Evolutionary conservation across 1,284 basidiomycete genomes (phyloP).

Genomic region (Testicularia cyperi): DNA sequence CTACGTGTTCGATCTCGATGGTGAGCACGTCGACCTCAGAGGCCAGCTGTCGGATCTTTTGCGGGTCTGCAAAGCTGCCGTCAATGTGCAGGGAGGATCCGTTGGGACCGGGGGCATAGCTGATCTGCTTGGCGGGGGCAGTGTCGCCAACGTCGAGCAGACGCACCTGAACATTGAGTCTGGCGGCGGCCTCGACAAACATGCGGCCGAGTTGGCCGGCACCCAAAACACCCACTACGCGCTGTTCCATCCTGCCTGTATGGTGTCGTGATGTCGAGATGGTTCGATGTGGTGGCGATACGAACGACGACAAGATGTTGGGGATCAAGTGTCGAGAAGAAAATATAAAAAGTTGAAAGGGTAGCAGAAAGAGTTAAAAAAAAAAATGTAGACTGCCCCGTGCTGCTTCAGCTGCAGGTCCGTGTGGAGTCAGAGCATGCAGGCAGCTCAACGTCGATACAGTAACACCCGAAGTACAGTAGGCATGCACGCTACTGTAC

Average conservation of each 20-base stretch:
- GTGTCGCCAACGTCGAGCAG: constrained; percentile 80
- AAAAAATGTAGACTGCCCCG: too few species aligned
- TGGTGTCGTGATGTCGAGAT: neutral
- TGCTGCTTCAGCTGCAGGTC: too few species aligned
- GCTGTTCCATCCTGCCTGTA: constrained; percentile 46
- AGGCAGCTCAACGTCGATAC: too few species aligned
- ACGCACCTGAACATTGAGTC: constrained; percentile 82
- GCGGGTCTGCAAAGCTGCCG: constrained; percentile 81
- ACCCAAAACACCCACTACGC: constrained; percentile 64
- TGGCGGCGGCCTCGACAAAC: constrained; percentile 86
- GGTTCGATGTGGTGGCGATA: neutral
- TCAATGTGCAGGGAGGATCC: constrained; percentile 70
- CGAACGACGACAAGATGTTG: too few species aligned
- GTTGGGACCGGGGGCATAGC: constrained; percentile 36
- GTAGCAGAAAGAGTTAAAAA: too few species aligned
- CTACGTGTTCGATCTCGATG: constrained; percentile 96
- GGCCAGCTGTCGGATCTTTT: constrained; percentile 79
- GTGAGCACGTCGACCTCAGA: constrained; percentile 83
- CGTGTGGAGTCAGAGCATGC: too few species aligned
- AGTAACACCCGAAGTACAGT: too few species aligned
- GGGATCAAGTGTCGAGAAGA: too few species aligned
- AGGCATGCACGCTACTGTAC: too few species aligned
- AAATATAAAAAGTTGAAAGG: too few species aligned
- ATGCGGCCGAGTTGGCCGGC: constrained; percentile 98
- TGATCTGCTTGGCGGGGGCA: constrained; percentile 87